Evolutionary conservation across 202 grass and related monocot species (phyloP), one percentile per base, ranked within the genome.

Genomic region (Digitaria exilis): DNA sequence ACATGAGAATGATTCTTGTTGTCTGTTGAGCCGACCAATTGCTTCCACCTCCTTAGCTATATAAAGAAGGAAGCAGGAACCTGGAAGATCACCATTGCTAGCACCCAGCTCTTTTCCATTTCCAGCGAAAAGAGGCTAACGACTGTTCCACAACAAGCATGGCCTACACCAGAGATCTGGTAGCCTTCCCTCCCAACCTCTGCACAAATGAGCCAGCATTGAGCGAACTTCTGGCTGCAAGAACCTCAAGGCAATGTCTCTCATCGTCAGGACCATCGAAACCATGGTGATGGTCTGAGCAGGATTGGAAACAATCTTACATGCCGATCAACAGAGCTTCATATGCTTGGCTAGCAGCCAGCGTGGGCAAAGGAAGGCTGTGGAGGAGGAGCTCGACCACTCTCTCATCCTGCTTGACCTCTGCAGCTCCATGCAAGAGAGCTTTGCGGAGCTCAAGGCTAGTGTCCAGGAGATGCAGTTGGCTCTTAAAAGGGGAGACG

Each of bases 341-440:
- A 54, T 71, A 12, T 69, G 65, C 69, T 59, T 76, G 9, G 79
- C 76, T 3, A 84, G 63, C 62, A 88, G 79, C 63, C 77, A 66
- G 9, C 6, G 3, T 2, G 34, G 75, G 34, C 66, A 92, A 29
- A 96, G 78, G 41, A 84, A 82, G 19, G 62, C n/a, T 15, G 62
- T 84, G 5, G 84, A 92, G 58, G 30, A 79, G 5, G 84, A 88
- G 82, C 67, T 97, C 0, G 82, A 91, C 11, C 50, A 14, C 13
- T 93, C 87, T 0, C 73, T 97, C 7, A 15, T 58, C 8, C 28
- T 93, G 51, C 77, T 93, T 7, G 87, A 97, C 29, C 75, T 93
- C 48, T 93, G 88, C 52, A 62, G 42, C 0, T 16, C 13, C 0
- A 52, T 91, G 43, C 84, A 85, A 51, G 79, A 84, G 51, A 84